Evolutionary conservation across 306 rosid genomes (phyloP).

Genomic region (Acacia confusa): DNA sequence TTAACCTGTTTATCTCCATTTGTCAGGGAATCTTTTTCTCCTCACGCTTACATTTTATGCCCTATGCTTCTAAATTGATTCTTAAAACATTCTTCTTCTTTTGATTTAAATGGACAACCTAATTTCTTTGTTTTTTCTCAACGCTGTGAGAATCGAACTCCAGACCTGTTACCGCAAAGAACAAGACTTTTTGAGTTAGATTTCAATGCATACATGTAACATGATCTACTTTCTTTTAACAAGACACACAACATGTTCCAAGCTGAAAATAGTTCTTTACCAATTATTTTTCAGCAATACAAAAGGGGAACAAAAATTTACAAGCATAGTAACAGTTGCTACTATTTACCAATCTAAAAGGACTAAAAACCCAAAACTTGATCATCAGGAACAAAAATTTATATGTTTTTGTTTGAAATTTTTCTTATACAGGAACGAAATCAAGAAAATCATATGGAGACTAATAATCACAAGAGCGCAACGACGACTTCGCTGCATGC

Average conservation of each 20-base stretch:
- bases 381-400: too few relatives aligned
- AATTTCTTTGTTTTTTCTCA: too few relatives aligned
- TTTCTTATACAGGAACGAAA: constrained; percentile 16
- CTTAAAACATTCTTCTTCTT: neutral
- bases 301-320: constrained; percentile 32
- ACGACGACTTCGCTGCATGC: constrained; percentile 73
- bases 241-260: neutral
- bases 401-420: neutral
- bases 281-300: constrained; percentile 33
- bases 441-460: constrained; percentile 28
- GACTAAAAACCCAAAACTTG: constrained; percentile 30
- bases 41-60: constrained; percentile 9
- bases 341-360: constrained; percentile 52
- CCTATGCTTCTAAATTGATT: neutral
- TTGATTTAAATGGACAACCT: too few relatives aligned
- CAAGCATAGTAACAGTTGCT: constrained; percentile 48
- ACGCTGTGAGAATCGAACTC: too few relatives aligned
- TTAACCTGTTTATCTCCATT: constrained; percentile 37
- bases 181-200: too few relatives aligned
- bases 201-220: too few relatives aligned
- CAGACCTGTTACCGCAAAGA: accelerated
- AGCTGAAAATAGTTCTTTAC: neutral
- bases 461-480: constrained; percentile 44
- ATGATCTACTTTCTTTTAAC: neutral
- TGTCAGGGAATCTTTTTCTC: constrained; percentile 35